phyloP scores from a whole-genome alignment of 2,329 filamentous ascomycete genomes.

The Claviceps lovelessii region DNA sequence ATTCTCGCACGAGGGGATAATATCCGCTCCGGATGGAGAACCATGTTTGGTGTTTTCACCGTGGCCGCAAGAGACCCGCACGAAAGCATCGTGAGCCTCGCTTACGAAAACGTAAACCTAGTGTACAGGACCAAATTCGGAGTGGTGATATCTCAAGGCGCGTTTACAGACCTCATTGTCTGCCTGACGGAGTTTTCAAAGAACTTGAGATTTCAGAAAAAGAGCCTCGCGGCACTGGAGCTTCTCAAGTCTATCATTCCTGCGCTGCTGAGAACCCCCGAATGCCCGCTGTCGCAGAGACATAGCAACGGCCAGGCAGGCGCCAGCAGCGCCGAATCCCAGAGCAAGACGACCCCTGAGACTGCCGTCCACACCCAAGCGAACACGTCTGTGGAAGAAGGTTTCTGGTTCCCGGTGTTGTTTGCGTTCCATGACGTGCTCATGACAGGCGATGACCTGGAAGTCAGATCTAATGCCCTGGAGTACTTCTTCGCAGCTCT shows the following conservation, averaged over 20 bases:
- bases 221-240: constrained; percentile 91
- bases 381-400: constrained; percentile 83
- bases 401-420: constrained; percentile 95
- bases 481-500: constrained; percentile 96
- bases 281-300: constrained; percentile 74
- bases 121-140: constrained; percentile 94
- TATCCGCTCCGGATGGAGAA: constrained; percentile 94
- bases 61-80: constrained; percentile 87
- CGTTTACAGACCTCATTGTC: constrained; percentile 90
- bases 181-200: constrained; percentile 98
- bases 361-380: constrained; percentile 28
- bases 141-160: constrained; percentile 88
- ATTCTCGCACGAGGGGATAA: constrained; percentile 94
- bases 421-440: constrained; percentile 98
- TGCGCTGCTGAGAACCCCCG: constrained; percentile 87
- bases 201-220: constrained; percentile 97
- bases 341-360: constrained; percentile 25
- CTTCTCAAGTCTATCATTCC: constrained; percentile 85
- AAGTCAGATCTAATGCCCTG: constrained; percentile 79
- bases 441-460: constrained; percentile 97
- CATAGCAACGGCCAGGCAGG: constrained; percentile 17
- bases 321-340: constrained; percentile 28
- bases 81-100: constrained; percentile 89
- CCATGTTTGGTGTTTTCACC: constrained; percentile 98
- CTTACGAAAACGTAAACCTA: constrained; percentile 90